Conservation (phyloP, 768 basidiomycete genomes). For the Scleroderma citrinum region DNA sequence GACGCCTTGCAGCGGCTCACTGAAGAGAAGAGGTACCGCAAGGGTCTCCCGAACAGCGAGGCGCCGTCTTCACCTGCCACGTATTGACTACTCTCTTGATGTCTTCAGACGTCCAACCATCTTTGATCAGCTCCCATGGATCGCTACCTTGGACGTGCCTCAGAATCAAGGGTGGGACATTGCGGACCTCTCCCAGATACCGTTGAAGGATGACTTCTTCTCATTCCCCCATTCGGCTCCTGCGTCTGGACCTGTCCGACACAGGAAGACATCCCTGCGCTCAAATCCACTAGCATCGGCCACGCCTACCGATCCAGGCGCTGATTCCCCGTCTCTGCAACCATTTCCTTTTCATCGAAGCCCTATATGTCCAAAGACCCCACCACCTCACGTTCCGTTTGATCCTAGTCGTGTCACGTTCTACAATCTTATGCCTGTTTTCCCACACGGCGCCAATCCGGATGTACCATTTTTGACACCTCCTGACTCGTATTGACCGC, state of each 20-base stretch:
- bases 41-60: conserved; percentile 34
- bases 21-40: conserved; percentile 33
- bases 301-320: conserved; percentile 11
- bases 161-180: conserved; percentile 48
- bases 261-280: conserved; percentile 49
- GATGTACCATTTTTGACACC: conserved; percentile 8
- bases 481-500: conserved; percentile 3
- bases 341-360: conserved; percentile 16
- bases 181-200: conserved; percentile 62
- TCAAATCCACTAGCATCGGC: conserved; percentile 39
- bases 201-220: conserved; percentile 21
- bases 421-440: conserved; percentile 58
- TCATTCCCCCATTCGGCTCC: conserved; percentile 17
- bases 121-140: conserved; percentile 68
- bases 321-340: conserved; percentile 13
- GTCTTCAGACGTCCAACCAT: conserved; percentile 27
- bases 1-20: conserved; percentile 31
- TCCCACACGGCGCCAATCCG: conserved; percentile 25
- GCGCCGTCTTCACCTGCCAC: conserved; percentile 38
- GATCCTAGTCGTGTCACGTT: conserved; percentile 47
- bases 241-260: conserved; percentile 51
- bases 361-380: conserved; percentile 24
- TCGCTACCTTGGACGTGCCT: conserved; percentile 47
- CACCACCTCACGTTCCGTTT: conserved; percentile 33
- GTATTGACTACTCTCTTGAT: conserved; percentile 36